Evolutionary conservation across 805 yeast species (phyloP).

Genomic region (Pichia rugopelliculosa): DNA sequence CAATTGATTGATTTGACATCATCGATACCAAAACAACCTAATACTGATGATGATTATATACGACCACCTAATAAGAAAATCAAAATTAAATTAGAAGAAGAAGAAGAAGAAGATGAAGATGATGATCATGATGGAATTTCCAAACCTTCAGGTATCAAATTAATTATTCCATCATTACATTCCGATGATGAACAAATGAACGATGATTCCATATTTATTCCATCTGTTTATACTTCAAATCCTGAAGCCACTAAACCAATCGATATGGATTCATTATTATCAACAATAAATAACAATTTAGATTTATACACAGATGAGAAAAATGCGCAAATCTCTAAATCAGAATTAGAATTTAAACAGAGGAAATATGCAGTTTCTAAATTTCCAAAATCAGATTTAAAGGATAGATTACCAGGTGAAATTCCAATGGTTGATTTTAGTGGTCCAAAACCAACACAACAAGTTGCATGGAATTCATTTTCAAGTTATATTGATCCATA

Average conservation of each 20-base stretch:
- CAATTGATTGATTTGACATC: not conserved
- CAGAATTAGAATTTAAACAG: conserved; percentile 52
- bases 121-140: conserved; percentile 14
- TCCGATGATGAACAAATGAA: not conserved
- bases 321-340: conserved; percentile 55
- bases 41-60: conserved; percentile 1
- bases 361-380: conserved; percentile 76
- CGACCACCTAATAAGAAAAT: conserved; percentile 1
- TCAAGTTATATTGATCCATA: conserved; percentile 79
- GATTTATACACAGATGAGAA: conserved; percentile 37
- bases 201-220: conserved; percentile 24
- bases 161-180: conserved; percentile 1
- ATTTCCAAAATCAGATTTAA: conserved; percentile 75
- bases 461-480: conserved; percentile 86
- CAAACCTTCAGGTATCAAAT: conserved; percentile 4
- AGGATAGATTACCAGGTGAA: conserved; percentile 74
- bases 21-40: not conserved
- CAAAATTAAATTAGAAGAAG: conserved; percentile 4
- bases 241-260: conserved; percentile 12
- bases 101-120: conserved; percentile 4
- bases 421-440: conserved; percentile 86
- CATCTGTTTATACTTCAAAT: conserved; percentile 34
- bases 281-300: conserved; percentile 17
- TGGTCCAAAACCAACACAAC: conserved; percentile 76
- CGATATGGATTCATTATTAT: conserved; percentile 17